These are phyloP conservation scores for Exophiala calicioides DNA, from an alignment of 2,329 filamentous ascomycete species.

Conservation along the genomic window DNA sequence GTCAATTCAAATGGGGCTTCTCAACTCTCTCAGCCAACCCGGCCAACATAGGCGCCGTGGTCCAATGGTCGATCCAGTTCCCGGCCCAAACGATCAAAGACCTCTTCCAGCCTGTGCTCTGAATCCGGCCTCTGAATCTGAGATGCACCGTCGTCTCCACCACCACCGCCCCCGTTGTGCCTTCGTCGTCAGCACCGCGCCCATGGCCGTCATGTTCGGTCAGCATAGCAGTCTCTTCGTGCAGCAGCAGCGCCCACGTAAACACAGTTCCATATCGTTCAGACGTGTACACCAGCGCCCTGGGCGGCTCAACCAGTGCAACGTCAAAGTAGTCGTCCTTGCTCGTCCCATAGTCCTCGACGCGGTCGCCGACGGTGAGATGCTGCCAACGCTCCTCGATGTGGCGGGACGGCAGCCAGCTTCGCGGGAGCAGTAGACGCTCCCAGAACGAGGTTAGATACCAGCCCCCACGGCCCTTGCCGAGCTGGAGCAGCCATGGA, in stretches of 20 bases:
- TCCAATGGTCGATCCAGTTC: slow-evolving; percentile 1
- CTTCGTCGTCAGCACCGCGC: background rate
- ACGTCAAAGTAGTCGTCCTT: slow-evolving; percentile 5
- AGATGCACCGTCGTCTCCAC: slow-evolving; percentile 1
- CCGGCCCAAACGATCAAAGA: slow-evolving; percentile 3
- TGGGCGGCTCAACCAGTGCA: background rate
- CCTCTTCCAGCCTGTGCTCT: background rate
- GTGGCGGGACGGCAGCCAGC: background rate
- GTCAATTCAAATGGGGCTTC: too few relatives aligned
- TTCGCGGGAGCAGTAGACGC: too few relatives aligned
- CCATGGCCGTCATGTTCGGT: background rate
- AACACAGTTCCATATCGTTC: slow-evolving; percentile 9
- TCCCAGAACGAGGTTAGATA: too few relatives aligned
- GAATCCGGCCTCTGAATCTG: background rate
- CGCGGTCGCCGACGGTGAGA: background rate
- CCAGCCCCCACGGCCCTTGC: slow-evolving; percentile 7
- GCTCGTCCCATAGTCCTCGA: slow-evolving; percentile 5
- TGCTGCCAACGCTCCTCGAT: background rate
- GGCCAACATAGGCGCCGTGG: slow-evolving; percentile 8
- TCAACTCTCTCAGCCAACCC: slow-evolving; percentile 6
- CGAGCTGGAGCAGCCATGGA: slow-evolving; percentile 4
- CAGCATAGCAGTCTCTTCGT: background rate
- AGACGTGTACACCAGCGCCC: slow-evolving; percentile 1
- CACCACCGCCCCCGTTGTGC: too few relatives aligned
- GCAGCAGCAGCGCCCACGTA: slow-evolving; percentile 7